Conservation (phyloP, 140 eudicot species). For the Ambrosia hybrid region DNA sequence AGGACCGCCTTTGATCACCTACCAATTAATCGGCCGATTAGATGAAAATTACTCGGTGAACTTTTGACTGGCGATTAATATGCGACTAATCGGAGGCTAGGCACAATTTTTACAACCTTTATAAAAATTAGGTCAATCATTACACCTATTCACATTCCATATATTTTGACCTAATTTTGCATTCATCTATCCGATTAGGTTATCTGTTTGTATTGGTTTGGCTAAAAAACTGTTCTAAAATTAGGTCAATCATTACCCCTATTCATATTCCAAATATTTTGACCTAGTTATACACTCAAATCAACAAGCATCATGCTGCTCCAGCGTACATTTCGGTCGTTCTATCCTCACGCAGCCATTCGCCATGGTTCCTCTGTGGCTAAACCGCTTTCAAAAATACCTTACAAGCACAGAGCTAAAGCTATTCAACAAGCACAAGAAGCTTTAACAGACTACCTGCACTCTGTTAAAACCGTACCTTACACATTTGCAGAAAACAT, state of each 20-base stretch:
- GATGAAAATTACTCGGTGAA: too few relatives aligned
- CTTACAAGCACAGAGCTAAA: slow-evolving; percentile 44
- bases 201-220: too few relatives aligned
- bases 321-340: slow-evolving; percentile 23
- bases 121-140: too few relatives aligned
- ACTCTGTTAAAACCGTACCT: slow-evolving; percentile 55
- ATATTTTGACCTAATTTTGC: too few relatives aligned
- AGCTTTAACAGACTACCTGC: slow-evolving; percentile 67
- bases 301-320: slow-evolving; percentile 29
- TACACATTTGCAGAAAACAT: slow-evolving; percentile 65
- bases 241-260: background rate
- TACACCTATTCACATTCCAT: too few relatives aligned
- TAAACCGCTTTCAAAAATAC: slow-evolving; percentile 49
- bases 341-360: slow-evolving; percentile 13
- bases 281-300: background rate
- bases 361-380: slow-evolving; percentile 36
- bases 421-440: slow-evolving; percentile 61
- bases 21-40: too few relatives aligned
- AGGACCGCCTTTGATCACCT: too few relatives aligned
- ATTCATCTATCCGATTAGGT: too few relatives aligned
- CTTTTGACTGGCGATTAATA: too few relatives aligned
- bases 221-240: background rate
- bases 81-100: too few relatives aligned
- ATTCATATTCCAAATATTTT: background rate
- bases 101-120: too few relatives aligned